Conservation (phyloP, 2,329 filamentous ascomycete species). For the Trematosphaeria pertusa region DNA sequence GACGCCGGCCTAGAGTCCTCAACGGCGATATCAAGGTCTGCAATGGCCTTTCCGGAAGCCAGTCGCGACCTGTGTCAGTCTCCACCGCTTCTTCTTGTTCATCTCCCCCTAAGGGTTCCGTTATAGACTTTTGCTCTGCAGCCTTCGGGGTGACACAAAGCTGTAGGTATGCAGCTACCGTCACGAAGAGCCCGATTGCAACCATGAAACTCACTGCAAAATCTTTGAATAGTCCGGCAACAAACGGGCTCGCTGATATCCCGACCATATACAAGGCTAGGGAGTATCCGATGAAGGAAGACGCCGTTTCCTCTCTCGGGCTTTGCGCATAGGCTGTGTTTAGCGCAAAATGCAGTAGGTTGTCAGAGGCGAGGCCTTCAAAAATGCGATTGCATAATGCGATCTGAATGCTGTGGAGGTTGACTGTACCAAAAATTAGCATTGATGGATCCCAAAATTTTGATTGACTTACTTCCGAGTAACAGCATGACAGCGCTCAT, state of each 20-base stretch:
- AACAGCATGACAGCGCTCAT: constrained; percentile 18
- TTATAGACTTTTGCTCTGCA: background rate
- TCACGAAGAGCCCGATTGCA: constrained; percentile 12
- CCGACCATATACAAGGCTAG: constrained; percentile 18
- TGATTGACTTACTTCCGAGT: constrained; percentile 14
- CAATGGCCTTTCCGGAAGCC: background rate
- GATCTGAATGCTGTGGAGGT: constrained; percentile 4
- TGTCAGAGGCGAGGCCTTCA: constrained; percentile 19
- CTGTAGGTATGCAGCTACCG: constrained; percentile 5
- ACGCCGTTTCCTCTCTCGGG: background rate
- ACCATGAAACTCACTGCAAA: constrained; percentile 16
- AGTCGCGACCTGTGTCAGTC: background rate
- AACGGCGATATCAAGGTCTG: constrained; percentile 1
- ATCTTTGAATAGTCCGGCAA: constrained; percentile 11
- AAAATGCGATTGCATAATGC: constrained; percentile 14
- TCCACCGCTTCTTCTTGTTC: background rate
- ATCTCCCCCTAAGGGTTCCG: too few relatives aligned
- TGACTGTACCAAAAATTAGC: too few relatives aligned
- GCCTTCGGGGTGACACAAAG: background rate
- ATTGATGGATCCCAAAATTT: too few relatives aligned
- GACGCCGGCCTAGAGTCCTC: constrained; percentile 1
- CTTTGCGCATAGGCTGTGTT: constrained; percentile 6
- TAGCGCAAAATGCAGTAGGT: constrained; percentile 16
- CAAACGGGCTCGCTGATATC: constrained; percentile 16
- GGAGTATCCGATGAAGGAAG: constrained; percentile 8